These are phyloP conservation scores for Fusarium udum DNA, from an alignment of 2,329 filamentous ascomycete species.

Conservation along the genomic window DNA sequence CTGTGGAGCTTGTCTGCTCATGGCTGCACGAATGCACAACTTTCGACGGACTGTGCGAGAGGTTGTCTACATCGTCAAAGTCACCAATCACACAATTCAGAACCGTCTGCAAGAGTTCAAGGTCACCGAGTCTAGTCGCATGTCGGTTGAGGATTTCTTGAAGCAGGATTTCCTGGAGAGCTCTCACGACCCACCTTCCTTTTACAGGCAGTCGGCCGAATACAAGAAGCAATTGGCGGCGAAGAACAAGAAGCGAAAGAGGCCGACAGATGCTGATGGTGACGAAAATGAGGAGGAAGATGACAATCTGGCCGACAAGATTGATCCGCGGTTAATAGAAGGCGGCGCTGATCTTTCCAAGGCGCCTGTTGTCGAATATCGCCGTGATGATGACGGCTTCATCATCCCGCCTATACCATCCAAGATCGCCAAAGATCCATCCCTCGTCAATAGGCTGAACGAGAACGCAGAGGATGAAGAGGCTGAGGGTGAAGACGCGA, in stretches of 20 bases:
- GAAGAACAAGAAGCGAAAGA: slow-evolving; percentile 59
- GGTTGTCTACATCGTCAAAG: slow-evolving; percentile 98
- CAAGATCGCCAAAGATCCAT: slow-evolving; percentile 48
- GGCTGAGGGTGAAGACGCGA: slow-evolving; percentile 29
- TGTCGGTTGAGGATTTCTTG: slow-evolving; percentile 89
- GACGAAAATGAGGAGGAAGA: slow-evolving; percentile 27
- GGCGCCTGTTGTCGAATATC: slow-evolving; percentile 50
- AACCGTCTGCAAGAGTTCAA: slow-evolving; percentile 93
- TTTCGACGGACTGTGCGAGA: slow-evolving; percentile 92
- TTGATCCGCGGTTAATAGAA: slow-evolving; percentile 34
- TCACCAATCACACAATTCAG: slow-evolving; percentile 91
- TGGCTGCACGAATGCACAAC: slow-evolving; percentile 98
- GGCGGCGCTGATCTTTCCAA: slow-evolving; percentile 49
- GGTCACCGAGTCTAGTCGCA: slow-evolving; percentile 80
- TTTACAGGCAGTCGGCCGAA: slow-evolving; percentile 73
- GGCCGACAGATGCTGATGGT: slow-evolving; percentile 44
- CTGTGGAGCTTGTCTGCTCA: slow-evolving; percentile 91
- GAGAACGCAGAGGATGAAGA: slow-evolving; percentile 8
- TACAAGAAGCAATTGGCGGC: slow-evolving; percentile 63
- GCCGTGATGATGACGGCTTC: slow-evolving; percentile 74
- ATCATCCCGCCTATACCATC: slow-evolving; percentile 66
- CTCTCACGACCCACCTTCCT: slow-evolving; percentile 82
- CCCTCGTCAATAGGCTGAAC: slow-evolving; percentile 35
- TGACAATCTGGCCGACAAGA: slow-evolving; percentile 9
- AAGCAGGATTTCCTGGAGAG: slow-evolving; percentile 77